These are phyloP conservation scores for Brettanomyces sp. DNA, from an alignment of 805 yeast species.

Conservation along the genomic window DNA sequence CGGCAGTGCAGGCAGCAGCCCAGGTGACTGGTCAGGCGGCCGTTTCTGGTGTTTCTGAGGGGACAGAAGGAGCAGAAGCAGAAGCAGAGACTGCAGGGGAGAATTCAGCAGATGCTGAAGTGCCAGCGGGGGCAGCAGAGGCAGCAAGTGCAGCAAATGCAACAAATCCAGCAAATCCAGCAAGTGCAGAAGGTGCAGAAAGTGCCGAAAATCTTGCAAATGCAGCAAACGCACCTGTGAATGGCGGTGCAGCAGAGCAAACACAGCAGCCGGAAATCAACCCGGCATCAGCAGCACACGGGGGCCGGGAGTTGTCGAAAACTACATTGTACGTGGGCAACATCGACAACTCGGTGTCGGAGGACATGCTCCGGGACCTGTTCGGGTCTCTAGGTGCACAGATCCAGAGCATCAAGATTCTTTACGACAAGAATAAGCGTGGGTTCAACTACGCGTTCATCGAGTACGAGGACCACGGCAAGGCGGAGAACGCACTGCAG, in stretches of 20 bases:
- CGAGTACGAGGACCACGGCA: constrained; percentile 50
- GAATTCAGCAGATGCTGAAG: not conserved
- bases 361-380: constrained; percentile 50
- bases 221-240: not conserved
- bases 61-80: not conserved
- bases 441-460: constrained; percentile 80
- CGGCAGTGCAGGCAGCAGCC: no score
- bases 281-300: constrained; percentile 67
- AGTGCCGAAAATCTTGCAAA: not conserved
- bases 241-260: not conserved
- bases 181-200: no score
- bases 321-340: constrained; percentile 73
- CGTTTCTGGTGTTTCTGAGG: not conserved
- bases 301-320: constrained; percentile 73
- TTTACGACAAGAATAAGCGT: constrained; percentile 65
- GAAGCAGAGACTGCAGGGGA: not conserved
- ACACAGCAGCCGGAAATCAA: not conserved
- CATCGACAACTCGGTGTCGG: constrained; percentile 54
- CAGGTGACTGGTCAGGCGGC: no score
- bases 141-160: no score
- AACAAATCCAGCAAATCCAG: no score
- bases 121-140: not conserved
- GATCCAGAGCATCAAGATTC: constrained; percentile 56
- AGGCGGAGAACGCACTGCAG: constrained; percentile 56
- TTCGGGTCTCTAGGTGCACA: constrained; percentile 48